phyloP scores from a whole-genome alignment of 495 filamentous ascomycete genomes.

The Neurospora discreta region DNA sequence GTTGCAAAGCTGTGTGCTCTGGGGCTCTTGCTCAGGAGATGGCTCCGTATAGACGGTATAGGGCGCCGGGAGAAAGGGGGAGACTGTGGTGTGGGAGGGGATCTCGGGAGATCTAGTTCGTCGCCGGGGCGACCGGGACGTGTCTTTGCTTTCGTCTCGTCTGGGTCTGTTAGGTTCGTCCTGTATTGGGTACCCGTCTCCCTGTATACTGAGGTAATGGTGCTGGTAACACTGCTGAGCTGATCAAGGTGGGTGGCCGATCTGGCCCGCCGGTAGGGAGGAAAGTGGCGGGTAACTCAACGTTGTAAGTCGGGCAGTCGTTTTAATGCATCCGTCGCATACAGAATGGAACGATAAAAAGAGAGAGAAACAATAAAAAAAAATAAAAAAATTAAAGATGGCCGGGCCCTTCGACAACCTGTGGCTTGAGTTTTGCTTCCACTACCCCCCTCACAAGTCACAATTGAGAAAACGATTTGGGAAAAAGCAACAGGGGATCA shows the following conservation, averaged over 20 bases:
- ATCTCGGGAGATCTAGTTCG: neutral
- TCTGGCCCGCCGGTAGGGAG: neutral
- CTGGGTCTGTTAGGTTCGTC: neutral
- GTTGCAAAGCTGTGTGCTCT: neutral
- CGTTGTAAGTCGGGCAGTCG: neutral
- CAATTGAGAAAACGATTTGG: neutral
- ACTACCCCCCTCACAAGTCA: neutral
- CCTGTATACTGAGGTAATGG: neutral
- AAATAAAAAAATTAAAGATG: neutral
- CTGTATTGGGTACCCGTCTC: neutral
- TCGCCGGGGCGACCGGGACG: neutral
- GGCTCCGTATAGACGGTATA: neutral
- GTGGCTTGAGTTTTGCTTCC: neutral
- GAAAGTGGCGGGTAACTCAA: neutral
- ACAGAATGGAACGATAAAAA: neutral
- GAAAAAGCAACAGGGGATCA: neutral
- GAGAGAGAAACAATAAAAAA: neutral
- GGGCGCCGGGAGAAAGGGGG: neutral
- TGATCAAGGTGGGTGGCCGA: neutral
- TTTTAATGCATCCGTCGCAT: neutral
- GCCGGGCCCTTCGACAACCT: neutral
- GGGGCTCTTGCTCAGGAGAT: neutral
- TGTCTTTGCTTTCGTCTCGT: neutral
- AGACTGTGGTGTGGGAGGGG: neutral
- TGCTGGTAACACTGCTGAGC: neutral